Evolutionary conservation across 164 flowering plant genomes (phyloP).

Genomic region (Piper longum): DNA sequence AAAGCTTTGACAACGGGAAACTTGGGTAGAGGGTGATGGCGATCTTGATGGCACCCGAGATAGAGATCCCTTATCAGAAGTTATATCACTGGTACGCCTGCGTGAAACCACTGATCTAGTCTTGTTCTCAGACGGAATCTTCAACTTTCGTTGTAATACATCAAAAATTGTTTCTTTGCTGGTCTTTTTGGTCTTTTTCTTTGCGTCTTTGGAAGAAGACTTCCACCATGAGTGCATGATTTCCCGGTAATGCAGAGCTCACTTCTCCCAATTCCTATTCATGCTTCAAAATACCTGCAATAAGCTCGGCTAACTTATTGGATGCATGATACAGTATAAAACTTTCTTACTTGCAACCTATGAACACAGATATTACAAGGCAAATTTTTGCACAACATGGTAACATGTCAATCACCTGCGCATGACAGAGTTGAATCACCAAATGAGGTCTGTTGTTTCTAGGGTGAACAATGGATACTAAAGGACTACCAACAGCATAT

Average conservation of each 20-base stretch:
- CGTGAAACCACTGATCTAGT: slow-evolving; percentile 41
- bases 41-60: slow-evolving; percentile 62
- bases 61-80: slow-evolving; percentile 45
- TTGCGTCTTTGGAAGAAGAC: slow-evolving; percentile 78
- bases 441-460: background rate
- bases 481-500: background rate
- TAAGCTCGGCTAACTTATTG: background rate
- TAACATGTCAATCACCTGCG: background rate
- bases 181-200: slow-evolving; percentile 38
- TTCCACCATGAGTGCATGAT: slow-evolving; percentile 69
- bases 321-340: too few species aligned
- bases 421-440: background rate
- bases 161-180: slow-evolving; percentile 63
- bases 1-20: slow-evolving; percentile 87
- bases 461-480: background rate
- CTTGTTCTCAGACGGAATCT: slow-evolving; percentile 47
- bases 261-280: background rate
- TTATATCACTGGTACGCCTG: slow-evolving; percentile 40
- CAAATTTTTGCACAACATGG: too few species aligned
- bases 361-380: background rate
- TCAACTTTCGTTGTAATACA: slow-evolving; percentile 51
- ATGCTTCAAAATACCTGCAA: slow-evolving; percentile 1
- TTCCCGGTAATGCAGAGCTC: slow-evolving; percentile 1
- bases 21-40: slow-evolving; percentile 62
- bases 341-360: background rate